phyloP scores from a whole-genome alignment of 495 filamentous ascomycete species.

The Hyaloscypha variabilis region DNA sequence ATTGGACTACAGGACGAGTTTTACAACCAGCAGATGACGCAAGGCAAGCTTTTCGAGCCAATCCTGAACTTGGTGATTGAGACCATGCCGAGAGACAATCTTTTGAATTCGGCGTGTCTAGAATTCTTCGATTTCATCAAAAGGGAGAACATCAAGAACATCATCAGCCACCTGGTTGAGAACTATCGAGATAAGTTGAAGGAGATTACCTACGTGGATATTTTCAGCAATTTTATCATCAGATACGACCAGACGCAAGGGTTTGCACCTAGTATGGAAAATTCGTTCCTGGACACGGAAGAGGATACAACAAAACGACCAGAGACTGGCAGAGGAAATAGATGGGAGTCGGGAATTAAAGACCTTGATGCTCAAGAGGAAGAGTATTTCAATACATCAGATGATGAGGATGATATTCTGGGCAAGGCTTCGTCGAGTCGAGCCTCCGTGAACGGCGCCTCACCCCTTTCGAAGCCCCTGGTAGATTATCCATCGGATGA shows the following conservation, averaged over 20 bases:
- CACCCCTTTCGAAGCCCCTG: constrained; percentile 68
- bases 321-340: constrained; percentile 61
- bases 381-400: constrained; percentile 90
- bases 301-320: constrained; percentile 54
- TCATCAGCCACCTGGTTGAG: constrained; percentile 85
- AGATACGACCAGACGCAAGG: constrained; percentile 81
- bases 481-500: constrained; percentile 94
- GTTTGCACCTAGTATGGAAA: constrained; percentile 62
- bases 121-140: constrained; percentile 94
- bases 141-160: constrained; percentile 77
- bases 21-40: constrained; percentile 84
- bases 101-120: constrained; percentile 93
- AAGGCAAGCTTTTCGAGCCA: constrained; percentile 81
- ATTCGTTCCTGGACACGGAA: constrained; percentile 46
- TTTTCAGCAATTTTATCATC: constrained; percentile 73
- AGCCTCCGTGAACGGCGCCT: constrained; percentile 45
- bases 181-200: constrained; percentile 83
- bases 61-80: constrained; percentile 86
- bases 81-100: constrained; percentile 94
- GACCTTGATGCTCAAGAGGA: constrained; percentile 89
- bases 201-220: constrained; percentile 82
- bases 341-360: constrained; percentile 71
- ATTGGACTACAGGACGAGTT: constrained; percentile 89
- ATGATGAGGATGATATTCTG: constrained; percentile 77
- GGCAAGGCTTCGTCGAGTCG: constrained; percentile 34